Base-by-base conservation (phyloP, 2,329 filamentous ascomycete species). In the Gaeumannomyces tritici region DNA sequence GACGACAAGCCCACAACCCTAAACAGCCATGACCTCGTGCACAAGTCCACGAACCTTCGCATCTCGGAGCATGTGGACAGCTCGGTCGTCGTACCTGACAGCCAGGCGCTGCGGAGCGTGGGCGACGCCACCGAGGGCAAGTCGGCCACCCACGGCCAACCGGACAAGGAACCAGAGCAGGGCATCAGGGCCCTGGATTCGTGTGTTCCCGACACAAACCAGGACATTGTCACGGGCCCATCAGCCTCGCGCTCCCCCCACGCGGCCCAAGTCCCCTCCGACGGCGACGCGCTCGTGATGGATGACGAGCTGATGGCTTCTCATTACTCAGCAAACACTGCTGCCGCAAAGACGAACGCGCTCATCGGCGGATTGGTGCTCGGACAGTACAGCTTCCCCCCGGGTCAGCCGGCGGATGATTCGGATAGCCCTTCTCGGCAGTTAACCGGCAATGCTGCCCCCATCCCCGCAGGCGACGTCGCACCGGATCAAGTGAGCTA, bases 401-500 rank as follows among this genome's bases (percentile, higher is more conserved):
- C 47, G 24, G 8, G 15, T 27, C 51, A 62, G 24, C 12, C 42
- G 4, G 18, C 9, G 8, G 35, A 35, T 18, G 64, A 70, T 62
- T 35, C 67, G n/a, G 69, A 67, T 63, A 74, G 70, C 63, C 70
- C 72, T 3, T 71, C 72, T 1, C 69, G 67, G 7, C 72, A 74
- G 31, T 61, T 72, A 15, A 65, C 68, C 33, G 66, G 70, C 11
- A 26, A 28, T 33, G 58, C 24, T 29, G 33, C 9, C 31, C 5
- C 31, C 63, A 2, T 15, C 24, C 28, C 29, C 28, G 24, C 26
- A 1, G 21, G 56, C 5, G 13, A 27, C n/a, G 29, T 31, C 18
- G 1, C 26, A 51, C 67, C 58, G 64, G 67, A 58, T 66, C 69
- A 58, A 11, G 63, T 67, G 35, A 64, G 67, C 5, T 74, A 74